phyloP scores from a whole-genome alignment of 805 yeast genomes.

The Saturnispora quitensis region DNA sequence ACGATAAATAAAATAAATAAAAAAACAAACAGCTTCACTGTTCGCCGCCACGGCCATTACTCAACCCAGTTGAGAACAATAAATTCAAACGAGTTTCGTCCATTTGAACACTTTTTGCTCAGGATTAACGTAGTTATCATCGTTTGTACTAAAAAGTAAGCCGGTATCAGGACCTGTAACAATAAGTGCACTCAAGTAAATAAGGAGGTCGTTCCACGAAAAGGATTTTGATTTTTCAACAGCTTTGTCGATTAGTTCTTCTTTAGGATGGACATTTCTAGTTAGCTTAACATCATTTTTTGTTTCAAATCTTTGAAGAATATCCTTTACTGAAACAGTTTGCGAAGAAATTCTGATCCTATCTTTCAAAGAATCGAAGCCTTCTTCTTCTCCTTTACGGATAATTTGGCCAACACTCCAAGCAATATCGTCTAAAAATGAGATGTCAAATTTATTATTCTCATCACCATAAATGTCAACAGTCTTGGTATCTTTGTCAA shows the following conservation, averaged over 20 bases:
- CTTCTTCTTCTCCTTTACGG: slow-evolving; percentile 20
- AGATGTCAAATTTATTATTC: slow-evolving; percentile 27
- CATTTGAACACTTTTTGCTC: slow-evolving; percentile 36
- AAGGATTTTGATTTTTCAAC: slow-evolving; percentile 26
- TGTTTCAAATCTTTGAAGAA: slow-evolving; percentile 33
- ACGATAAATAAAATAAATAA: too few relatives aligned
- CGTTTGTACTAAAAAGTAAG: slow-evolving; percentile 23
- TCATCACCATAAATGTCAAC: slow-evolving; percentile 36
- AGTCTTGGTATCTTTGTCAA: slow-evolving; percentile 28
- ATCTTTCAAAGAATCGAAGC: slow-evolving; percentile 34
- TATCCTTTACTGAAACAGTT: slow-evolving; percentile 30
- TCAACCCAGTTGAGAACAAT: too few relatives aligned
- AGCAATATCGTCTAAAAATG: slow-evolving; percentile 36
- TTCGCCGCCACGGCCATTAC: too few relatives aligned
- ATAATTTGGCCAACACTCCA: slow-evolving; percentile 34
- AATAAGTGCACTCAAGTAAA: slow-evolving; percentile 28
- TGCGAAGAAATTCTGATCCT: slow-evolving; percentile 35
- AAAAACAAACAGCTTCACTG: too few relatives aligned
- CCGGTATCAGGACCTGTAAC: slow-evolving; percentile 37
- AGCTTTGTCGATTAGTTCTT: slow-evolving; percentile 28
- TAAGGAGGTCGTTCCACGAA: slow-evolving; percentile 27
- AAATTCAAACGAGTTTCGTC: slow-evolving; percentile 22
- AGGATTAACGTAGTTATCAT: slow-evolving; percentile 39
- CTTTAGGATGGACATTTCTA: slow-evolving; percentile 25
- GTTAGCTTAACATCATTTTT: slow-evolving; percentile 28